phyloP scores from a whole-genome alignment of 2,329 filamentous ascomycete species.

The Paracorniculantispora psalliotae region DNA sequence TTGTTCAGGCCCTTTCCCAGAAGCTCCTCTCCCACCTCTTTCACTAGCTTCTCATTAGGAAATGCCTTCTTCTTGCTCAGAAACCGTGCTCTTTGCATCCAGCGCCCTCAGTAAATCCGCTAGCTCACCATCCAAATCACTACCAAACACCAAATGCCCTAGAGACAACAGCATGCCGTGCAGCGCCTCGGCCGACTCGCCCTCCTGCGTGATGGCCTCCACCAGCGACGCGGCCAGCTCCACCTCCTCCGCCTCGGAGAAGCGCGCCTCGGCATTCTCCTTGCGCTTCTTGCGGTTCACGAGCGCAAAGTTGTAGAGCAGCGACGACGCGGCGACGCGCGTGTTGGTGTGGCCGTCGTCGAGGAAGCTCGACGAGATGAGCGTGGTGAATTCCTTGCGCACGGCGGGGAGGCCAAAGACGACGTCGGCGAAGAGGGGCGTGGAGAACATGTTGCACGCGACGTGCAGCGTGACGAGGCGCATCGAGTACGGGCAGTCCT shows the following conservation, averaged over 20 bases:
- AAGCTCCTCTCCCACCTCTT: constrained; percentile 48
- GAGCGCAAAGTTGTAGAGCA: constrained; percentile 77
- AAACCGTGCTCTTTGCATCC: constrained; percentile 65
- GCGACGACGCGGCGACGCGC: constrained; percentile 73
- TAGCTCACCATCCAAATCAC: constrained; percentile 67
- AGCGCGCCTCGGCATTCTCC: constrained; percentile 48
- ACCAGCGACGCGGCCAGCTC: constrained; percentile 77
- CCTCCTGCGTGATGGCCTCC: constrained; percentile 61
- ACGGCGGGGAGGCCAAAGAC: constrained; percentile 50
- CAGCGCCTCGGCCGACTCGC: constrained; percentile 62
- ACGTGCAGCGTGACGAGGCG: constrained; percentile 80
- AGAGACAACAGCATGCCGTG: constrained; percentile 72
- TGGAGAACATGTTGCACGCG: constrained; percentile 78
- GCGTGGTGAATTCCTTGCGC: constrained; percentile 55
- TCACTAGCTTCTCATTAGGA: constrained; percentile 52
- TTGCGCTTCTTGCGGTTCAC: constrained; percentile 63
- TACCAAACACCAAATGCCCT: constrained; percentile 70
- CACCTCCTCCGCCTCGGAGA: constrained; percentile 68
- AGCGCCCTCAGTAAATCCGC: constrained; percentile 72
- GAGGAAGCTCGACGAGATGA: constrained; percentile 74
- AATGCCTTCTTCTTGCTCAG: constrained; percentile 52
- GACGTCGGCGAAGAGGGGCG: constrained; percentile 62
- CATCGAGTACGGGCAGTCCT: constrained; percentile 69
- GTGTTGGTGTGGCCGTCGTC: constrained; percentile 70
- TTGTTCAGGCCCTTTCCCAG: constrained; percentile 45